Evolutionary conservation across 805 yeast species (phyloP), one percentile per base, ranked within the genome.

Genomic region (Grigorovia jiainica): DNA sequence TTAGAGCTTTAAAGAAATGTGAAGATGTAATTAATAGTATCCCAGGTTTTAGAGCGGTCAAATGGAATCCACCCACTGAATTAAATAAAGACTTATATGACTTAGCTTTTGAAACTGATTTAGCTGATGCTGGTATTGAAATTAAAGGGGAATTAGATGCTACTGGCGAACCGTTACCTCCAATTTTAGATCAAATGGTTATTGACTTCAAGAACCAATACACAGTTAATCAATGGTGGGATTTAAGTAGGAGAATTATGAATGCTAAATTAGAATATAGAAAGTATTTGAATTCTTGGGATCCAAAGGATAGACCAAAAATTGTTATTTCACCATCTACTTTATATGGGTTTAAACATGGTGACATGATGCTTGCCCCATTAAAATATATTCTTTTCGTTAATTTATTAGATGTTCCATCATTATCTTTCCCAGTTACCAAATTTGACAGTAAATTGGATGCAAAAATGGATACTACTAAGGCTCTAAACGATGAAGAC

Each of bases 191-290:
- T 27, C 50, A 44, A 13, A 39, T 45, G 41, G 43, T 49, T 8
- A 23, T 38, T 17, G 36, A 38, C 17, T 16, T 27, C 20, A 38
- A 38, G 5, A 27, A 23, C 15, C 41, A 39, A 2, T 45, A 43
- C 21, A 34, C 50, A 4, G 50, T 49, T 1, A 49, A 49, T 30
- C 34, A 49, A 36, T 49, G 50, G 52, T 49, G 52, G 52, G 29
- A 40, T 32, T 36, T 49, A 19, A 43, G 42, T 27, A 47, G 37
- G 33, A 38, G 49, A 13, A 45, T 47, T 9, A 40, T 39, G 17
- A 43, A 41, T 24, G 46, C 50, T 4, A 38, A 47, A 24, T 43
- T 38, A 17, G 41, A 45, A 8, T 45, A 44, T 27, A 45, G 50
- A 31, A 37, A 47, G 7, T 49, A 45, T 41, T 43, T 34, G 17